A percentile compares a stretch with the other conserved stretches of the same genome.
Conservation (phyloP, 768 basidiomycete genomes). For the Kwoniella mangroviensis region DNA sequence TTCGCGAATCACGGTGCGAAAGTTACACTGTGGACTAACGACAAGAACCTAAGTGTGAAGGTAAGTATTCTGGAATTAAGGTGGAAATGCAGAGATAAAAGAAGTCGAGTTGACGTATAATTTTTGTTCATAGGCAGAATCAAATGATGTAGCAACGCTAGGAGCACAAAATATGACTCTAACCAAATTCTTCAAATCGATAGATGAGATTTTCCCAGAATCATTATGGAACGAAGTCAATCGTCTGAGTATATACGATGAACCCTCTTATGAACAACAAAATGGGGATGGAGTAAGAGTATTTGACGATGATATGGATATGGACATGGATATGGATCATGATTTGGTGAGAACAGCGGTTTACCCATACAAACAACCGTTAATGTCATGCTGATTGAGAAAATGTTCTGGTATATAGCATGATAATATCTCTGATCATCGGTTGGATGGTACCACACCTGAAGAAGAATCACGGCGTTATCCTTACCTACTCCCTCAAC, state of each 20-base stretch:
- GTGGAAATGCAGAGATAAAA: not conserved
- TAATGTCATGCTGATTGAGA: not conserved
- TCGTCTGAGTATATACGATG: not conserved
- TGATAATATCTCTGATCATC: not conserved
- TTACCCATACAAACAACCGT: not conserved
- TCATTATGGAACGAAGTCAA: constrained; percentile 7
- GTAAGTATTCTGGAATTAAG: not conserved
- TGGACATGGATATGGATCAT: constrained; percentile 26
- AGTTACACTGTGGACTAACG: constrained; percentile 47
- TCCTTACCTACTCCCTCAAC: constrained; percentile 17
- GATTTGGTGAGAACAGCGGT: constrained; percentile 6
- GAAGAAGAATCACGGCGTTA: constrained; percentile 8
- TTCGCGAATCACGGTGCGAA: constrained; percentile 22
- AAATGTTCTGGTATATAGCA: not conserved
- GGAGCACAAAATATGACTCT: constrained; percentile 21
- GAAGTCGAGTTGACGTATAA: not conserved
- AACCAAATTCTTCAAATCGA: not conserved
- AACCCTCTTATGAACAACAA: not conserved
- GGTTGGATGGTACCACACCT: not conserved
- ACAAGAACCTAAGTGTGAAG: constrained; percentile 38
- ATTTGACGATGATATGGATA: constrained; percentile 9
- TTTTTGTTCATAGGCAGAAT: constrained; percentile 26
- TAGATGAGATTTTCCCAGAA: constrained; percentile 9
- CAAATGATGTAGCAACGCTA: constrained; percentile 31
- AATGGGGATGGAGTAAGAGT: constrained; percentile 1